These are phyloP conservation scores for Noccaea bulbosa DNA, from an alignment of 345 rosid genomes.

Conservation along the genomic window DNA sequence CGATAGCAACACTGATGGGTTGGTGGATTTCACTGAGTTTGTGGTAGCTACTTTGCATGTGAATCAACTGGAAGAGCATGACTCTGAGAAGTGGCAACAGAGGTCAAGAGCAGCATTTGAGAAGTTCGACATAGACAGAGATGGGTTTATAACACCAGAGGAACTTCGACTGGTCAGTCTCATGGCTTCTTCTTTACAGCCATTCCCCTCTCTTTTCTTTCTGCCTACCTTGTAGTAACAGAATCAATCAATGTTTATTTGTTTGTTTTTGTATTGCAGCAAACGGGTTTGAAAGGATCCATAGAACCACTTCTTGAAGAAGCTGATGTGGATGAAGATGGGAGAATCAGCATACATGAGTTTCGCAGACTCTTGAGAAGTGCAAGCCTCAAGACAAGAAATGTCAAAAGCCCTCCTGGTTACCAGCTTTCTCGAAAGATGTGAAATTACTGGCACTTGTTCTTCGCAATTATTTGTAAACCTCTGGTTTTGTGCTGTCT, in stretches of 20 bases:
- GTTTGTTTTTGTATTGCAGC: slow-evolving; percentile 45
- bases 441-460: slow-evolving; percentile 5
- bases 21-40: slow-evolving; percentile 90
- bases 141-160: slow-evolving; percentile 89
- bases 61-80: slow-evolving; percentile 85
- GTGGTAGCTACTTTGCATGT: slow-evolving; percentile 89
- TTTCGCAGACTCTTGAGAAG: slow-evolving; percentile 84
- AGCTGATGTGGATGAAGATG: slow-evolving; percentile 91
- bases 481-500: neutral
- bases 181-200: neutral
- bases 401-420: slow-evolving; percentile 42
- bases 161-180: slow-evolving; percentile 77
- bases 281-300: slow-evolving; percentile 85
- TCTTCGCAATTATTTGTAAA: neutral
- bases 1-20: slow-evolving; percentile 93
- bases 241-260: neutral
- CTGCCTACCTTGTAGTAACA: neutral
- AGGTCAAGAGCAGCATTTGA: slow-evolving; percentile 87
- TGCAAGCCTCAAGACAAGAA: slow-evolving; percentile 74
- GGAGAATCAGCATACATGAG: slow-evolving; percentile 83
- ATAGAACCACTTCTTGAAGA: slow-evolving; percentile 91
- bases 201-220: neutral
- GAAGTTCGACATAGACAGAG: slow-evolving; percentile 84
- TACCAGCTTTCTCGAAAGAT: slow-evolving; percentile 26
- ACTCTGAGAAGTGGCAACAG: slow-evolving; percentile 81